Conservation (phyloP, 2,329 filamentous ascomycete species). For the Apiospora kogelbergensis region DNA sequence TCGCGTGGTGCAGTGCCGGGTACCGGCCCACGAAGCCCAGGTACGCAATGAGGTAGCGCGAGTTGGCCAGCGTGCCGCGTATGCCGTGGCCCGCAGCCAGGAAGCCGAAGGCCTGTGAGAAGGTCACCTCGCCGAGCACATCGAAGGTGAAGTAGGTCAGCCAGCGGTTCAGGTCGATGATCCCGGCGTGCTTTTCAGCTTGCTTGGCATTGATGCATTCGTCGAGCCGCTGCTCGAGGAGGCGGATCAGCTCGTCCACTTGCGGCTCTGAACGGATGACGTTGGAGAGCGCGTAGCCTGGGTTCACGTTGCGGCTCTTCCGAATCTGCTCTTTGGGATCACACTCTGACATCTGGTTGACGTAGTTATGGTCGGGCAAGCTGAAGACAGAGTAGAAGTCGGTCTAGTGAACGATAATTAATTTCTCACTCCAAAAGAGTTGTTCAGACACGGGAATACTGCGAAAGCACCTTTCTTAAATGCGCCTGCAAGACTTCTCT, state of each 20-base stretch:
- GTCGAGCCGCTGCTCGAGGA: conserved; percentile 20
- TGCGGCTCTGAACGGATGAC: conserved; percentile 19
- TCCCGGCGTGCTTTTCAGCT: conserved; percentile 14
- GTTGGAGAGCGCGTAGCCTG: conserved; percentile 34
- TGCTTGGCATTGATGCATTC: conserved; percentile 15
- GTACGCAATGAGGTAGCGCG: conserved; percentile 18
- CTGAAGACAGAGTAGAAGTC: conserved; percentile 36
- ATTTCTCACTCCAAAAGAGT: conserved; percentile 39
- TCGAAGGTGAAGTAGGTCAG: conserved; percentile 31
- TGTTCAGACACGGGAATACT: conserved; percentile 36
- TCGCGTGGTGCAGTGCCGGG: conserved; percentile 23
- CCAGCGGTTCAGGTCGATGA: conserved; percentile 24
- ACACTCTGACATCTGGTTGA: conserved; percentile 39
- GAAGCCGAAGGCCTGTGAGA: conserved; percentile 33
- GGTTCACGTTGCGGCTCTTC: conserved; percentile 30
- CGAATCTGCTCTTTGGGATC: conserved; percentile 34
- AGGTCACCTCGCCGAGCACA: conserved; percentile 31
- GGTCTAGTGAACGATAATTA: conserved; percentile 31
- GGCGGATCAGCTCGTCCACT: conserved; percentile 16
- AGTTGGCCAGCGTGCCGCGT: conserved; percentile 29
- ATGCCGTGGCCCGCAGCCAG: conserved; percentile 30
- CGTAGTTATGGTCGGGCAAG: conserved; percentile 39
- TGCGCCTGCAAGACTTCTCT: conserved; percentile 34
- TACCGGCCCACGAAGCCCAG: conserved; percentile 25
- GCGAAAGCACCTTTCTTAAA: conserved; percentile 31